Evolutionary conservation across 305 asterid genomes (phyloP).

Genomic region (Fraxinus albicans): DNA sequence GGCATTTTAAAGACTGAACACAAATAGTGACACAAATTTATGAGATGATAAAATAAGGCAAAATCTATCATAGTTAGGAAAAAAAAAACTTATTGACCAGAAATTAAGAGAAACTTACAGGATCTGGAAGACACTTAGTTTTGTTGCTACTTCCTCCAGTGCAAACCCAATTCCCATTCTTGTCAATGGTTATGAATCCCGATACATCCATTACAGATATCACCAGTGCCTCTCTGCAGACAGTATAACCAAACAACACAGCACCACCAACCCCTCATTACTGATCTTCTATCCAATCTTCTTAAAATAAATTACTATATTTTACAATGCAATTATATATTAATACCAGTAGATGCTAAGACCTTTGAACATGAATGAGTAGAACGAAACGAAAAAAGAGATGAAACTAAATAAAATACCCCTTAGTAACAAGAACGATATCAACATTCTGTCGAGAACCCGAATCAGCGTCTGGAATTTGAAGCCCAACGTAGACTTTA

Average conservation of each 20-base stretch:
- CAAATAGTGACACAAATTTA: neutral
- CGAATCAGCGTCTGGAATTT: constrained; percentile 76
- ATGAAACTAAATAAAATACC: constrained; percentile 15
- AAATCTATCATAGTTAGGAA: neutral
- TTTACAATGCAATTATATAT: neutral
- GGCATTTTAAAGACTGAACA: neutral
- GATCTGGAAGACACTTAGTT: constrained; percentile 45
- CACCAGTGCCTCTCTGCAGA: constrained; percentile 62
- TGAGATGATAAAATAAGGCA: too few species aligned
- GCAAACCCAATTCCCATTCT: constrained; percentile 64
- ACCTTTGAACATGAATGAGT: too few species aligned
- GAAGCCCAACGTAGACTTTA: constrained; percentile 63
- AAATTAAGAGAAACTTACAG: constrained; percentile 38
- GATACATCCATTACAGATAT: constrained; percentile 56
- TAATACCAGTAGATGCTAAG: neutral
- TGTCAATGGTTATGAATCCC: constrained; percentile 50
- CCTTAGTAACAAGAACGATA: constrained; percentile 61
- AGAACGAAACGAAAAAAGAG: too few species aligned
- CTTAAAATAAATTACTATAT: neutral
- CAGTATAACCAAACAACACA: constrained; percentile 6
- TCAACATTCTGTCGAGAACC: constrained; percentile 71
- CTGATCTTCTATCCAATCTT: neutral
- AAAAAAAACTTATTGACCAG: neutral
- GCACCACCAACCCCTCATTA: neutral
- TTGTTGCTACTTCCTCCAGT: constrained; percentile 34